Conservation (phyloP, 2,329 filamentous ascomycete species). For the Calonectria pseudoreteaudii region DNA sequence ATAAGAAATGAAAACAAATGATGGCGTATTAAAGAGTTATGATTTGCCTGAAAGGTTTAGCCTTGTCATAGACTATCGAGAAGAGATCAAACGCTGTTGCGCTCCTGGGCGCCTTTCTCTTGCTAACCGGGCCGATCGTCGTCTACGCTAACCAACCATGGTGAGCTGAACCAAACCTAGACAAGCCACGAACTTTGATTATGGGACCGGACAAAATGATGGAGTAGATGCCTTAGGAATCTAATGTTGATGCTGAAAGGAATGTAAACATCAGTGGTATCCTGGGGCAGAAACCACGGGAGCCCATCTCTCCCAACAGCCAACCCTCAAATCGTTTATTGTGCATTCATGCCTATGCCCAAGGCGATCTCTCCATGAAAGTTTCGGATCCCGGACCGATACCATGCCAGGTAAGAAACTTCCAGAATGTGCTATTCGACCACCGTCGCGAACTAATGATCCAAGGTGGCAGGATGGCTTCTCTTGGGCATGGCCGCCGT, state of each 20-base stretch:
- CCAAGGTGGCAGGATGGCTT: background rate
- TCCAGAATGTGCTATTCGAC: background rate
- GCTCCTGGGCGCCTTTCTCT: background rate
- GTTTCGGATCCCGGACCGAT: background rate
- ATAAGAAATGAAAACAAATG: too few species aligned
- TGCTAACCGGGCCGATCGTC: background rate
- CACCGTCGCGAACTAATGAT: background rate
- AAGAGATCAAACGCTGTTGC: background rate
- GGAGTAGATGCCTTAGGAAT: background rate
- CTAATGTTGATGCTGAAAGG: background rate
- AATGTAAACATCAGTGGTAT: background rate
- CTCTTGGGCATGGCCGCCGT: background rate
- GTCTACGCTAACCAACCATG: background rate
- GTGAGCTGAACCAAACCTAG: background rate
- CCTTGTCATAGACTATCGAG: too few species aligned
- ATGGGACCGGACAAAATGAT: fast-evolving
- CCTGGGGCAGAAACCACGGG: background rate
- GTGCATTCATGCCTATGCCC: background rate
- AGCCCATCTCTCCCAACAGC: background rate
- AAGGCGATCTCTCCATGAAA: background rate
- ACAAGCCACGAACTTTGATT: background rate
- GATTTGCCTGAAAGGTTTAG: too few species aligned
- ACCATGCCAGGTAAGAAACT: background rate
- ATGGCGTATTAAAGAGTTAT: too few species aligned
- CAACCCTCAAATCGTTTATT: background rate